phyloP scores from a whole-genome alignment of 225 moss, liverwort and hornwort genomes.

The Takakia lepidozioides region DNA sequence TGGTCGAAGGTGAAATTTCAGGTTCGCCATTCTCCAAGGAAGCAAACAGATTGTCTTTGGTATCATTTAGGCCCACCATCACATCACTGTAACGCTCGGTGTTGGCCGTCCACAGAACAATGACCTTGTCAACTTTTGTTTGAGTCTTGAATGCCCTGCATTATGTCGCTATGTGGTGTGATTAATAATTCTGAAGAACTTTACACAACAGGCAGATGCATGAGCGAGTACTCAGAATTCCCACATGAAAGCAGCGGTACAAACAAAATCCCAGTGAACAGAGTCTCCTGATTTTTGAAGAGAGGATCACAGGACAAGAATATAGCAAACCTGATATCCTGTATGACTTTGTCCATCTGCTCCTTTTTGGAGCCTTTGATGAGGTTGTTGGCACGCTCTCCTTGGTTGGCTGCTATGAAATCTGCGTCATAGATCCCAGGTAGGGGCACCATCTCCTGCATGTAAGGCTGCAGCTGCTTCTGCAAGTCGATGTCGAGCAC shows the following conservation, averaged over 20 bases:
- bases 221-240: too few species aligned
- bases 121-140: conserved; percentile 77
- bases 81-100: conserved; percentile 95
- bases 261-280: too few species aligned
- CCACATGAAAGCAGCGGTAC: too few species aligned
- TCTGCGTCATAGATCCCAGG: conserved; percentile 88
- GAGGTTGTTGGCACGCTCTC: conserved; percentile 71
- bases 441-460: conserved; percentile 80
- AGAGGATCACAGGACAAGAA: background rate
- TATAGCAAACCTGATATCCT: conserved; percentile 64
- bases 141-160: conserved; percentile 66
- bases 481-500: conserved; percentile 94
- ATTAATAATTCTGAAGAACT: too few species aligned
- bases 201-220: too few species aligned
- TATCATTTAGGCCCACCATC: conserved; percentile 84
- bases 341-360: conserved; percentile 79
- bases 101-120: conserved; percentile 97
- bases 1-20: conserved; percentile 89
- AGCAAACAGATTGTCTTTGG: conserved; percentile 68
- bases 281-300: too few species aligned
- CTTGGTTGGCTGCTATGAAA: conserved; percentile 95
- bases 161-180: too few species aligned
- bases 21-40: conserved; percentile 59
- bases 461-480: conserved; percentile 88
- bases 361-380: conserved; percentile 90